phyloP scores from a whole-genome alignment of 2,329 filamentous ascomycete genomes.

The Neopestalotiopsis rosae region DNA sequence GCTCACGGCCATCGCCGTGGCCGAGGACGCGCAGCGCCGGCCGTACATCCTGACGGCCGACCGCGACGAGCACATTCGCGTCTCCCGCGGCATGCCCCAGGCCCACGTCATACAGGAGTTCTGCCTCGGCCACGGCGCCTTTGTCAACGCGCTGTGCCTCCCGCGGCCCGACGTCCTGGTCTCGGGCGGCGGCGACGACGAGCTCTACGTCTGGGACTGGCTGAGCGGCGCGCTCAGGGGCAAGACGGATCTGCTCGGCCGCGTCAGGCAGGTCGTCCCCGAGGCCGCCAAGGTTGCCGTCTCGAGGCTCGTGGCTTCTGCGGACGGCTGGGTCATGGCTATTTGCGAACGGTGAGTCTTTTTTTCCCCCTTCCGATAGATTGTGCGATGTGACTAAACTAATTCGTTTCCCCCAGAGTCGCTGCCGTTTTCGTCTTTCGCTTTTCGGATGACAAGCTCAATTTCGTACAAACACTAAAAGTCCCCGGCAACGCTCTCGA shows the following conservation, averaged over 20 bases:
- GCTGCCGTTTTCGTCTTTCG: constrained; percentile 71
- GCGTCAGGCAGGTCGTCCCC: constrained; percentile 43
- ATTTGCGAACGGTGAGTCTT: constrained; percentile 52
- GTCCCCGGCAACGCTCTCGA: constrained; percentile 72
- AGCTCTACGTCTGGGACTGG: constrained; percentile 87
- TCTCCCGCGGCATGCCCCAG: constrained; percentile 82
- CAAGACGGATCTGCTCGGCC: constrained; percentile 56
- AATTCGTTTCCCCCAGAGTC: constrained; percentile 41
- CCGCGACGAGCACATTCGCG: constrained; percentile 78
- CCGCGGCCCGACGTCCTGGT: constrained; percentile 70
- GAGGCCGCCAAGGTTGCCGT: constrained; percentile 52
- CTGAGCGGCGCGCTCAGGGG: constrained; percentile 56
- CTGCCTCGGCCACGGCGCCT: constrained; percentile 87
- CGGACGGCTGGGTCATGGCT: constrained; percentile 39
- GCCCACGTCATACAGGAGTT: constrained; percentile 87
- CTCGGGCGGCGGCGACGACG: constrained; percentile 85
- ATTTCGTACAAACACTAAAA: constrained; percentile 54
- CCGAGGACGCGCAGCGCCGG: constrained; percentile 36
- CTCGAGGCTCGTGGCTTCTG: constrained; percentile 44
- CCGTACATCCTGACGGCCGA: constrained; percentile 62
- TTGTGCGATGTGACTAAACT: constrained; percentile 25
- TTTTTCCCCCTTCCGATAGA: constrained; percentile 14
- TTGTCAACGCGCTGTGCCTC: constrained; percentile 78
- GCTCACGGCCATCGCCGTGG: constrained; percentile 75
- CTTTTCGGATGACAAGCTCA: constrained; percentile 54